A percentile compares a stretch with the other conserved stretches of the same genome.
Conservation (phyloP, 2,329 filamentous ascomycete genomes). For the Aspergillus candidus region DNA sequence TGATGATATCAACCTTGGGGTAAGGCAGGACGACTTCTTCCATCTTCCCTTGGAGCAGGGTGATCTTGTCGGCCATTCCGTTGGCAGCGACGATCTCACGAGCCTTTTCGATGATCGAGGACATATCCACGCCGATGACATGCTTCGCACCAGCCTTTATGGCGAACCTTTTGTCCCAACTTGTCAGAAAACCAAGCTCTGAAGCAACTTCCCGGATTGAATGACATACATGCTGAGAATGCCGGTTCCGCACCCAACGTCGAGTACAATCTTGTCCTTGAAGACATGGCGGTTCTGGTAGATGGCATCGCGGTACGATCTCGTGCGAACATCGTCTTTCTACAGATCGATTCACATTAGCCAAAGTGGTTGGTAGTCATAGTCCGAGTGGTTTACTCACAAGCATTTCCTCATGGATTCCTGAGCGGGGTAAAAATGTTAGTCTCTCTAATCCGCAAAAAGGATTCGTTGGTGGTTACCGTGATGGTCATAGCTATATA, state of each 20-base stretch:
- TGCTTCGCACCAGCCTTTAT: conserved; percentile 95
- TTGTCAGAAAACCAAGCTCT: conserved; percentile 10
- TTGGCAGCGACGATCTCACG: conserved; percentile 89
- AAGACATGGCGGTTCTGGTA: conserved; percentile 93
- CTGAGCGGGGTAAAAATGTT: conserved; percentile 43
- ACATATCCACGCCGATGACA: conserved; percentile 99
- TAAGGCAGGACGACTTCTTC: conserved; percentile 92
- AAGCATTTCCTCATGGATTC: conserved; percentile 98
- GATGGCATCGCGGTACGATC: conserved; percentile 95
- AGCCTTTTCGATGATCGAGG: conserved; percentile 98
- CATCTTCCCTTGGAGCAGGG: conserved; percentile 98
- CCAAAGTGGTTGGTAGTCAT: conserved; percentile 3
- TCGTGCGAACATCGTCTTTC: conserved; percentile 98
- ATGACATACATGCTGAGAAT: conserved; percentile 87
- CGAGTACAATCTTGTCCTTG: conserved; percentile 88
- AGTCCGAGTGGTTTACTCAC: conserved; percentile 50
- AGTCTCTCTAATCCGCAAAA: conserved; percentile 12
- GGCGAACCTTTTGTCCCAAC: conserved; percentile 66
- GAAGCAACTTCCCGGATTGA: neutral
- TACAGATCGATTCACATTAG: conserved; percentile 33
- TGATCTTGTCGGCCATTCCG: conserved; percentile 92
- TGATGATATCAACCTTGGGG: conserved; percentile 97
- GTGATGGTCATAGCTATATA: conserved; percentile 87
- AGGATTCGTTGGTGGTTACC: conserved; percentile 50
- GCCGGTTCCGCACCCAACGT: conserved; percentile 94